A percentile compares a stretch with the other conserved stretches of the same genome.
phyloP scores from a whole-genome alignment of 768 basidiomycete species.

The Russula griseocarnosa region DNA sequence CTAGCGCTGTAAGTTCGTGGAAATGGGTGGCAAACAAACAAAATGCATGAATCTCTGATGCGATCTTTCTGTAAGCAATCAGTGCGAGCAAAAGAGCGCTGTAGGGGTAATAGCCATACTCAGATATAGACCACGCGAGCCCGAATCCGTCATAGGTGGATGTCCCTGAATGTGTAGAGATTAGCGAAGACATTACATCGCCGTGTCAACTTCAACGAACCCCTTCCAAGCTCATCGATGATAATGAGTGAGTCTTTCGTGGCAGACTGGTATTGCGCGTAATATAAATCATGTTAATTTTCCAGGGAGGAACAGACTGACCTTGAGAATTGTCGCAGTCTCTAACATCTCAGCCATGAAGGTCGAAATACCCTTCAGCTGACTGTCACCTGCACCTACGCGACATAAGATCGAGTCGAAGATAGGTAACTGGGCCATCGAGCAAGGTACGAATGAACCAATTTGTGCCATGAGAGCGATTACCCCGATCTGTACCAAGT shows the following conservation, averaged over 20 bases:
- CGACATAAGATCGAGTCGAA: conserved; percentile 95
- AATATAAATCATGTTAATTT: neutral
- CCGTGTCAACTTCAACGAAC: conserved; percentile 36
- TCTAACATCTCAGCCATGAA: conserved; percentile 99
- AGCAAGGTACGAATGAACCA: conserved; percentile 93
- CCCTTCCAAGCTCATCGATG: conserved; percentile 94
- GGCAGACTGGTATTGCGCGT: conserved; percentile 56
- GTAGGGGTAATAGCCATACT: conserved; percentile 48
- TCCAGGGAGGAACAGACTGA: conserved; percentile 35
- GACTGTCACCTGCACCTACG: conserved; percentile 96
- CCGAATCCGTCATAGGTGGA: conserved; percentile 98
- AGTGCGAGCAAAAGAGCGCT: neutral
- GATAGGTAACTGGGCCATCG: conserved; percentile 79
- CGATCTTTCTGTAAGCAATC: conserved; percentile 66
- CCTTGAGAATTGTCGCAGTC: conserved; percentile 90
- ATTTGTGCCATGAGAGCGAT: conserved; percentile 94
- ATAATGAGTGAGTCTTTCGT: conserved; percentile 91
- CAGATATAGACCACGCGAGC: conserved; percentile 97
- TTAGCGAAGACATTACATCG: conserved; percentile 1
- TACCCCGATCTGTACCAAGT: conserved; percentile 71
- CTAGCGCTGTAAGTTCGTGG: conserved; percentile 91
- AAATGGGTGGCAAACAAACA: conserved; percentile 98
- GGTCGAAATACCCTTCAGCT: conserved; percentile 95
- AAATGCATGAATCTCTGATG: conserved; percentile 86
- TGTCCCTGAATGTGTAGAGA: conserved; percentile 51